phyloP scores from a whole-genome alignment of 306 rosid species.

The Oxytropis ochrocephala region DNA sequence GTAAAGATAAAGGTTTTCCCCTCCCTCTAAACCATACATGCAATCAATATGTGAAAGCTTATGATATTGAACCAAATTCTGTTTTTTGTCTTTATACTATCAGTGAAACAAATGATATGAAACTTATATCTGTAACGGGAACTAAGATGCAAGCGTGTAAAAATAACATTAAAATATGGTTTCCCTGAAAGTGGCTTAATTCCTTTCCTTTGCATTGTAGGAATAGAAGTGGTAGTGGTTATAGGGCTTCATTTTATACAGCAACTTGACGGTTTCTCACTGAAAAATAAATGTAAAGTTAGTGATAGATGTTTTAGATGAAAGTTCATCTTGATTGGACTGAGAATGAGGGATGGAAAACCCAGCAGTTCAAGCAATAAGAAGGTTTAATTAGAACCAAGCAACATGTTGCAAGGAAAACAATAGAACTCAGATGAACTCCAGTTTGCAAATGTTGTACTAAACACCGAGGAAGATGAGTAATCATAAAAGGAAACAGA shows the following conservation, averaged over 20 bases:
- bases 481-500: constrained; percentile 2
- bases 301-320: not conserved
- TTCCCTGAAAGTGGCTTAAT: constrained; percentile 45
- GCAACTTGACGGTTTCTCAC: not conserved
- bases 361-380: no score
- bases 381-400: no score
- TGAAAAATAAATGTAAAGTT: not conserved
- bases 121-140: constrained; percentile 10
- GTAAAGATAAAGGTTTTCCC: no score
- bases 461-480: not conserved
- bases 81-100: no score
- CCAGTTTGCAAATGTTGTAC: not conserved
- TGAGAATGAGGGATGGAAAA: not conserved
- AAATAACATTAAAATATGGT: constrained; percentile 25
- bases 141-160: constrained; percentile 23
- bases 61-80: no score
- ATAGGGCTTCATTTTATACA: not conserved
- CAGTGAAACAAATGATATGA: no score
- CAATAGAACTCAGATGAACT: not conserved
- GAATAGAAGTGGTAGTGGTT: not conserved
- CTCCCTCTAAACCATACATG: no score
- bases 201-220: constrained; percentile 19
- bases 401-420: no score
- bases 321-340: not conserved
- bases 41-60: no score